These are phyloP conservation scores for Oryza nivara DNA, from an alignment of 176 grass and related monocot genomes.

Conservation along the genomic window DNA sequence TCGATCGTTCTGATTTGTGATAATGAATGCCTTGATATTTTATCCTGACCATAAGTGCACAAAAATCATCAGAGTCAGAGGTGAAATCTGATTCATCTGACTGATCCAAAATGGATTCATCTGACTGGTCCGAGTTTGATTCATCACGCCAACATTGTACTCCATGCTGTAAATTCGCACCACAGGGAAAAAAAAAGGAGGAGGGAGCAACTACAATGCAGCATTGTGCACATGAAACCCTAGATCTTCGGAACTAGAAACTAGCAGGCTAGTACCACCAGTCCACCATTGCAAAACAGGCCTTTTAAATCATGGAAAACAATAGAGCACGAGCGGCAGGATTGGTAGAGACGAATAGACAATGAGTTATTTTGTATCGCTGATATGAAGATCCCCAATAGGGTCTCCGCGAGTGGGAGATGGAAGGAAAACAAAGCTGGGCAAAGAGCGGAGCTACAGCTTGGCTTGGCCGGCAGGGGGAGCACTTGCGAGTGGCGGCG, in stretches of 20 bases:
- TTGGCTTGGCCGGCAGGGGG: not conserved
- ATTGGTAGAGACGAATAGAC: too few species aligned
- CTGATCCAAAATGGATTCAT: conserved; percentile 46
- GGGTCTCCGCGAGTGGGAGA: not conserved
- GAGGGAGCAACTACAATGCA: too few species aligned
- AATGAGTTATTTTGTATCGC: too few species aligned
- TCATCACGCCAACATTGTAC: not conserved
- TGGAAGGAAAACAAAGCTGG: not conserved
- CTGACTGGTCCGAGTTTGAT: conserved; percentile 55
- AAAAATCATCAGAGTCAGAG: conserved; percentile 89
- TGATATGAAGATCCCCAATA: too few species aligned
- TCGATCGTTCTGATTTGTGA: not conserved
- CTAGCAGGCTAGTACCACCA: too few species aligned
- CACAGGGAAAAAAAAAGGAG: too few species aligned
- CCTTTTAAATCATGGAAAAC: too few species aligned
- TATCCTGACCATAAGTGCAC: conserved; percentile 46
- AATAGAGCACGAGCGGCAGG: too few species aligned
- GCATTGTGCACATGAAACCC: too few species aligned
- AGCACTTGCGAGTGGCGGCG: not conserved
- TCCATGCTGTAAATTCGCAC: too few species aligned
- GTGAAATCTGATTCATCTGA: conserved; percentile 73
- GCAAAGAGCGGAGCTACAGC: not conserved
- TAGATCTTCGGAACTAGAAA: too few species aligned
- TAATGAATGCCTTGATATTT: conserved; percentile 42
- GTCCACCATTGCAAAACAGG: too few species aligned